A percentile compares a stretch with the other conserved stretches of the same genome.
phyloP scores from a whole-genome alignment of 352 stramenopile genomes.

The Globisporangium spiculum region DNA sequence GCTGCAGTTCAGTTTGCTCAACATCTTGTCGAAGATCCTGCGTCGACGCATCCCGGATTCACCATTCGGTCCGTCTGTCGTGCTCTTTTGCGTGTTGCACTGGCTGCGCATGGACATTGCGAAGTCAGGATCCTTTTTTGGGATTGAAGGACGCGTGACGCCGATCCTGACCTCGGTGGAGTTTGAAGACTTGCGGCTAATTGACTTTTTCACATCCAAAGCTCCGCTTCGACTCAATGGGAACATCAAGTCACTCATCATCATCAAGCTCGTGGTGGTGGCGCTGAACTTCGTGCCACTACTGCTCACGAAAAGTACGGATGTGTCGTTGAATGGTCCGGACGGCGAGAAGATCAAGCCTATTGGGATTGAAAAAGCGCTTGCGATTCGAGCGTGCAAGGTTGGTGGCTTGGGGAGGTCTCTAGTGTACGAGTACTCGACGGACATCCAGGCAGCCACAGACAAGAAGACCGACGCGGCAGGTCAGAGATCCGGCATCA shows the following conservation, averaged over 20 bases:
- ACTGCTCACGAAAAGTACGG: conserved; percentile 2
- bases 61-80: neutral
- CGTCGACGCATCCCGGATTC: conserved; percentile 2
- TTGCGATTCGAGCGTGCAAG: conserved; percentile 3
- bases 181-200: conserved; percentile 13
- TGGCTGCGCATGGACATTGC: conserved; percentile 3
- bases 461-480: neutral
- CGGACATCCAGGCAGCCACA: neutral
- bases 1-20: conserved; percentile 11
- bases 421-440: neutral
- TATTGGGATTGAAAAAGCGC: conserved; percentile 3
- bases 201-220: conserved; percentile 19
- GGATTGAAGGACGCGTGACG: neutral
- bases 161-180: conserved; percentile 6
- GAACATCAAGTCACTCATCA: conserved; percentile 15
- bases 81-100: conserved; percentile 12
- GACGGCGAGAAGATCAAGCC: neutral
- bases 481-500: neutral
- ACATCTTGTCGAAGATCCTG: neutral
- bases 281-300: conserved; percentile 6
- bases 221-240: conserved; percentile 18
- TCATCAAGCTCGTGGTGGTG: conserved; percentile 16
- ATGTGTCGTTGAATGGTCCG: neutral
- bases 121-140: neutral
- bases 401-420: neutral